A percentile compares a stretch with the other conserved stretches of the same genome.
These are phyloP conservation scores for Phlyctochytrium bullatum DNA, from an alignment of 192 early-diverging fungal species.

Conservation along the genomic window DNA sequence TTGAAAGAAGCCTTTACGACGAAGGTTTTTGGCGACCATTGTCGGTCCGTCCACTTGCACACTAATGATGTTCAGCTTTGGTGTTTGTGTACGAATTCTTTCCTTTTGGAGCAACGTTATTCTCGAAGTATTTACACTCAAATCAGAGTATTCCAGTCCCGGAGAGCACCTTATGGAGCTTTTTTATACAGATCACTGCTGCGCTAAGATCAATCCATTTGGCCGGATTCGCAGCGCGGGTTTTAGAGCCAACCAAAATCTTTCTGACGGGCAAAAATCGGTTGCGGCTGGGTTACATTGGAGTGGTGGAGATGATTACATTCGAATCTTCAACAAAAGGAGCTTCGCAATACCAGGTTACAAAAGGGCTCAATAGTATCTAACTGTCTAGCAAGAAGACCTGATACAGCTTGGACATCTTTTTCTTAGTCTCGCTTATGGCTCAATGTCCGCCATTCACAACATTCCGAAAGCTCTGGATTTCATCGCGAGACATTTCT, in stretches of 20 bases:
- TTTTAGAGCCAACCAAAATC: constrained; percentile 80
- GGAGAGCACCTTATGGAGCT: constrained; percentile 81
- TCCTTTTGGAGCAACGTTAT: constrained; percentile 73
- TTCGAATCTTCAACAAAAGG: constrained; percentile 52
- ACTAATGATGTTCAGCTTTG: constrained; percentile 54
- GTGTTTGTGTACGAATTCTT: constrained; percentile 95
- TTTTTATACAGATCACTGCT: constrained; percentile 74
- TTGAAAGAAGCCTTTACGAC: constrained; percentile 95
- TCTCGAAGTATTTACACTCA: constrained; percentile 57
- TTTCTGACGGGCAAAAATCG: constrained; percentile 84
- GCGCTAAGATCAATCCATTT: constrained; percentile 80
- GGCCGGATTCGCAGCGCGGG: constrained; percentile 73
- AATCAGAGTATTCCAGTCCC: constrained; percentile 37
- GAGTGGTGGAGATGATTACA: constrained; percentile 67
- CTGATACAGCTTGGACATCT: constrained; percentile 78
- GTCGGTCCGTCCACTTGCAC: constrained; percentile 37
- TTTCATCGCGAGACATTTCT: constrained; percentile 71
- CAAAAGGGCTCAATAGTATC: not conserved
- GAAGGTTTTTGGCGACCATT: constrained; percentile 91
- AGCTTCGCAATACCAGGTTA: constrained; percentile 1
- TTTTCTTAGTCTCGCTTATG: constrained; percentile 72
- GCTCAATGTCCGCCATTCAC: constrained; percentile 63
- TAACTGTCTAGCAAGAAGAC: constrained; percentile 76
- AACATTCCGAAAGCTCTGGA: constrained; percentile 77
- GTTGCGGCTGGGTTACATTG: constrained; percentile 40